Evolutionary conservation across 768 basidiomycete genomes (phyloP).

Genomic region (Suillus cothurnatus): DNA sequence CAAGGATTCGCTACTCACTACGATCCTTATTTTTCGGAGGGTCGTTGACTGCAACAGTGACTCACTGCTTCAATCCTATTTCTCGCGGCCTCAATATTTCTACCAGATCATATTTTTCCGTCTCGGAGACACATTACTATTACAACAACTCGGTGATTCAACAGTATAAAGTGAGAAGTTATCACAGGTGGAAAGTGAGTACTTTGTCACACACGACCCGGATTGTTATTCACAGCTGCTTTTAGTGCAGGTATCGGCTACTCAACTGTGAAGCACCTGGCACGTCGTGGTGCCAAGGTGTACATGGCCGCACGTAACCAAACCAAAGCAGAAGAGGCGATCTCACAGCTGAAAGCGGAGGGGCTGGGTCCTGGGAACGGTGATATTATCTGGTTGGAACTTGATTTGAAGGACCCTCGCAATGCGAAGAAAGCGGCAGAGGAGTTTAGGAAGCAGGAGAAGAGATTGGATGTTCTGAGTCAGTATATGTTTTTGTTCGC

Average conservation of each 20-base stretch:
- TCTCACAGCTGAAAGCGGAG: slow-evolving; percentile 45
- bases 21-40: no score
- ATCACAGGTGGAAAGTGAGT: slow-evolving; percentile 58
- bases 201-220: slow-evolving; percentile 6
- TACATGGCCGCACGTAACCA: slow-evolving; percentile 58
- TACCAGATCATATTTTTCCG: no score
- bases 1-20: no score
- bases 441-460: slow-evolving; percentile 50
- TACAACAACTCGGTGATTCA: no score
- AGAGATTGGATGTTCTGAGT: slow-evolving; percentile 59
- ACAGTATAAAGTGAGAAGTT: no score
- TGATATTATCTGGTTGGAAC: slow-evolving; percentile 48
- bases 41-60: no score
- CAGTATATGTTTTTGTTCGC: slow-evolving; percentile 17
- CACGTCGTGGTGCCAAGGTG: slow-evolving; percentile 56
- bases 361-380: slow-evolving; percentile 48
- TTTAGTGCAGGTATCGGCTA: slow-evolving; percentile 51
- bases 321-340: slow-evolving; percentile 46
- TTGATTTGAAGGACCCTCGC: slow-evolving; percentile 53
- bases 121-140: no score
- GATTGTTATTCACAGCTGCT: background rate
- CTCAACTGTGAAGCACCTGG: slow-evolving; percentile 53
- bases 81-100: no score
- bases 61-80: no score
- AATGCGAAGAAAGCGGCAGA: slow-evolving; percentile 50